phyloP scores from a whole-genome alignment of 1,139 yeast genomes.

The Candida gigantensis region DNA sequence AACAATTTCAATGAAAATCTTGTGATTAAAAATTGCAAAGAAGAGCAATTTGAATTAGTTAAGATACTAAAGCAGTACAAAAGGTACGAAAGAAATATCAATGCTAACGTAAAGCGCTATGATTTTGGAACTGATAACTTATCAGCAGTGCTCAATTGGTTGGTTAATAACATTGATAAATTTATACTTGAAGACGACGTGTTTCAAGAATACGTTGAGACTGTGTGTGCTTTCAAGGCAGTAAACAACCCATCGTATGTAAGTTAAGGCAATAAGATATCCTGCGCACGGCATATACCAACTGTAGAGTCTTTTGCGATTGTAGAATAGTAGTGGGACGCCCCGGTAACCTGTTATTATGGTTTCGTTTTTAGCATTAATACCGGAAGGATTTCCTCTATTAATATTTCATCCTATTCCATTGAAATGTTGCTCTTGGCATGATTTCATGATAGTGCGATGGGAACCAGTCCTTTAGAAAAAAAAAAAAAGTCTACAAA shows the following conservation, averaged over 20 bases:
- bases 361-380: too few species aligned
- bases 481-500: neutral
- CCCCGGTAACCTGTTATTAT: too few species aligned
- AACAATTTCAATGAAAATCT: slow-evolving; percentile 26
- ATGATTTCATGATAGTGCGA: too few species aligned
- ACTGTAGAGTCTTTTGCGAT: too few species aligned
- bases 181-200: slow-evolving; percentile 22
- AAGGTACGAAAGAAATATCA: slow-evolving; percentile 26
- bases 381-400: too few species aligned
- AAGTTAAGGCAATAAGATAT: too few species aligned
- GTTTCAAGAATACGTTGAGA: slow-evolving; percentile 21
- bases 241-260: too few species aligned
- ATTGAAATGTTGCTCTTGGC: too few species aligned
- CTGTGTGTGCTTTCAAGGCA: slow-evolving; percentile 16
- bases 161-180: slow-evolving; percentile 28
- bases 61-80: slow-evolving; percentile 20
- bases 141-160: slow-evolving; percentile 29
- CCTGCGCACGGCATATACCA: too few species aligned
- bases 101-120: slow-evolving; percentile 21
- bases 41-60: slow-evolving; percentile 17
- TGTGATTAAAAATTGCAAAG: slow-evolving; percentile 21
- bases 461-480: slow-evolving; percentile 11
- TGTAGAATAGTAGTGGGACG: too few species aligned
- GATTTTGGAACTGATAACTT: slow-evolving; percentile 21
- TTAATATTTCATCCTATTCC: too few species aligned